Evolutionary conservation across 1,284 basidiomycete genomes (phyloP).

Genomic region (Cutaneotrichosporon sp.): DNA sequence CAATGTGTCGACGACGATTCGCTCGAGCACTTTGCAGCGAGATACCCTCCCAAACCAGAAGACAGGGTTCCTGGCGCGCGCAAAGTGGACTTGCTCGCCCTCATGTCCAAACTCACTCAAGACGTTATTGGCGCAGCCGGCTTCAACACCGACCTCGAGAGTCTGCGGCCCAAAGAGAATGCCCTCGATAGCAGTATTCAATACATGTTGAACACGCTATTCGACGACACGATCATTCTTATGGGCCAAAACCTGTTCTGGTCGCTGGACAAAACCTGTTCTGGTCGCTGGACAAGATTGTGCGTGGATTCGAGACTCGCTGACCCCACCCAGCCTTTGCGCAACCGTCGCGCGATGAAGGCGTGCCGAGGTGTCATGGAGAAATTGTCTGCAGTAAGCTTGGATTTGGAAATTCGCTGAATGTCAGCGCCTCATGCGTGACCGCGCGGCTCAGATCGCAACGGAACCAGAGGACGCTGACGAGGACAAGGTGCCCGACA

Average conservation of each 20-base stretch:
- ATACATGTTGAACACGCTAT: conserved; percentile 3
- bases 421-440: neutral
- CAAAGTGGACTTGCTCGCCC: conserved; percentile 59
- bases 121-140: conserved; percentile 69
- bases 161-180: conserved; percentile 44
- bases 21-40: conserved; percentile 13
- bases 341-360: conserved; percentile 2
- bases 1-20: conserved; percentile 16
- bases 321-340: conserved; percentile 17
- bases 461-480: conserved; percentile 42
- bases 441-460: neutral
- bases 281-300: conserved; percentile 12
- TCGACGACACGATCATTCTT: neutral
- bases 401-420: conserved; percentile 33
- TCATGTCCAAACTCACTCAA: conserved; percentile 63
- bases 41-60: conserved; percentile 21
- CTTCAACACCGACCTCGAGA: conserved; percentile 61
- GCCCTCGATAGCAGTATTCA: conserved; percentile 25
- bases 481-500: conserved; percentile 9
- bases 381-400: conserved; percentile 34
- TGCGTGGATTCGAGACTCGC: neutral
- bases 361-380: conserved; percentile 3
- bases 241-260: conserved; percentile 14
- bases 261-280: conserved; percentile 14
- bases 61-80: conserved; percentile 16